Base-by-base conservation (phyloP, 2,329 filamentous ascomycete species). In the Elsinoe batatas region DNA sequence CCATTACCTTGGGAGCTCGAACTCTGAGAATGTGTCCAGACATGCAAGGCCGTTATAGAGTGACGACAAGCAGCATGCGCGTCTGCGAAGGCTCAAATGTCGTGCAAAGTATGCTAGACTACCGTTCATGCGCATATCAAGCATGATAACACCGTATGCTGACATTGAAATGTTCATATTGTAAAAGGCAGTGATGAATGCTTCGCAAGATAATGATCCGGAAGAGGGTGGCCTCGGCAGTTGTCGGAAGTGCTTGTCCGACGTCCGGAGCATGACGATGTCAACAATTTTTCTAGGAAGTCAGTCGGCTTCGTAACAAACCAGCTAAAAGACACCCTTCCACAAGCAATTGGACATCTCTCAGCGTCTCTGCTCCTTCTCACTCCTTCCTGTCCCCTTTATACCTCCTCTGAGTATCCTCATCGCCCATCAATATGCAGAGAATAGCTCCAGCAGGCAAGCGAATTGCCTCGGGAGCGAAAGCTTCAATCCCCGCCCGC, bases 401-500 rank as follows among this genome's bases (percentile, higher is more conserved):
- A 3, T 42, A 2, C 40, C 20, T 22, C 8, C 18, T 42, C 13
- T 12, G 7, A 38, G 1, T 7, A 15, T 30, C 13, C 26, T 26
- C 46, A 50, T 35, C 15, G 20, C 38, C 18, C 37, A 54, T 32
- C 33, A 22, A 20, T 17, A 55, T 55, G 53, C 40, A 55, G 22
- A 40, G 53, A 26, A 30, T 55, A 15, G 37, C 37, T 35, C 40
- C 53, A 15, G 37, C 53, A 13, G 53, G 38, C 38, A 42, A 17
- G 26, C 15, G 53, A 36, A 18, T 55, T 55, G 53, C 53, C 53
- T 55, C 53, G 53, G 53, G 40, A 55, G 37, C 36, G 40, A 55
- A 44, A 46, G 53, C 53, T 47, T 55, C 53, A 38, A 55, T 55
- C 53, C 53, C 53, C 53, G 53, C 53, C 47, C 53, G 53, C 26